Evolutionary conservation across 2,329 filamentous ascomycete species (phyloP).

Genomic region (Lasiodiplodia sp.): DNA sequence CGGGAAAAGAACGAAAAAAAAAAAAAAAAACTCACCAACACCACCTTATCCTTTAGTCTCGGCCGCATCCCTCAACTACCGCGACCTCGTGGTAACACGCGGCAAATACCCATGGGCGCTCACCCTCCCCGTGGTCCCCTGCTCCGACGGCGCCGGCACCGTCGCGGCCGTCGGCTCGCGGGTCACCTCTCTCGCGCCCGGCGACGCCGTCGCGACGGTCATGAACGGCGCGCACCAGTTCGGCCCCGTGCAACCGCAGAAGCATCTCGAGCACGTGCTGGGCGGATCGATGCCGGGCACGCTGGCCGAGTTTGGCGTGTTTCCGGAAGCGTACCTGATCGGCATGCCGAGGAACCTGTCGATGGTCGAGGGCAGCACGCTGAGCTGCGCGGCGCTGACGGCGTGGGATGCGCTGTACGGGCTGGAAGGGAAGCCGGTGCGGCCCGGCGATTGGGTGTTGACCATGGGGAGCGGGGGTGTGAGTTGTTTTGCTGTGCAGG

Average conservation of each 20-base stretch:
- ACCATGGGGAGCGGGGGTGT: slow-evolving; percentile 75
- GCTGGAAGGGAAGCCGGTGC: slow-evolving; percentile 48
- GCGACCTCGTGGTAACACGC: slow-evolving; percentile 56
- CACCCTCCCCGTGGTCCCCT: slow-evolving; percentile 49
- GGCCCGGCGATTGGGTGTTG: slow-evolving; percentile 59
- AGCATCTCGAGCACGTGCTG: slow-evolving; percentile 61
- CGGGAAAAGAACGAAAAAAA: no score
- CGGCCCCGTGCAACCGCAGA: slow-evolving; percentile 52
- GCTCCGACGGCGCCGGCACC: slow-evolving; percentile 70
- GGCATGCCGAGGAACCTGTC: slow-evolving; percentile 63
- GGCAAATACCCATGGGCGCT: slow-evolving; percentile 46
- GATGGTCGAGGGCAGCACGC: slow-evolving; percentile 54
- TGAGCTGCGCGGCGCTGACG: slow-evolving; percentile 54
- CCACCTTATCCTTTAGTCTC: slow-evolving; percentile 45
- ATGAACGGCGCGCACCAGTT: slow-evolving; percentile 67
- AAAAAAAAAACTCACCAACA: background rate
- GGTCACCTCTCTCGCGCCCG: slow-evolving; percentile 65
- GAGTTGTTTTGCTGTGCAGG: slow-evolving; percentile 69
- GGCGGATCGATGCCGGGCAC: slow-evolving; percentile 73
- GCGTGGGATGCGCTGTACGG: slow-evolving; percentile 64
- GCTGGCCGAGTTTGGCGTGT: slow-evolving; percentile 71
- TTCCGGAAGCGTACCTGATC: slow-evolving; percentile 72
- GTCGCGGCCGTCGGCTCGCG: slow-evolving; percentile 66
- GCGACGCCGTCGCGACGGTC: slow-evolving; percentile 69
- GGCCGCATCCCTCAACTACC: slow-evolving; percentile 57